Evolutionary conservation across 2,329 filamentous ascomycete species (phyloP), one percentile per base, ranked within the genome.

Genomic region (Teratosphaeria destructans): DNA sequence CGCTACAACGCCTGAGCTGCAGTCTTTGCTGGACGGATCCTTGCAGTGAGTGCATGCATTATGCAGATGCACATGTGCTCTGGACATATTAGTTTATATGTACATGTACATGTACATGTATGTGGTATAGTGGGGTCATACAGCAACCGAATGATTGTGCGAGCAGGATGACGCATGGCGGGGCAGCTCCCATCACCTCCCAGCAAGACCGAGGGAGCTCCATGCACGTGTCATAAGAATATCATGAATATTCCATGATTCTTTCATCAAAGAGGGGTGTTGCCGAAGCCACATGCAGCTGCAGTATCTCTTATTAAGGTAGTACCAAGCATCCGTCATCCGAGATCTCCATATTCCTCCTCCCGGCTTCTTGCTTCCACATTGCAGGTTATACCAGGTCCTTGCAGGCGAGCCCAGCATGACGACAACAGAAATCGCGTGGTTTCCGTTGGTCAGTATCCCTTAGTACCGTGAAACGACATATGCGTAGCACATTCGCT

Each of bases 341-440:
- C 7, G 29, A 32, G 37, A 39, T 39, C 19, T 11, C 19, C 43
- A n/a, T 23, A 10, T 49, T 19, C 43, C 23, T 49, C 11, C 19
- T 49, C 11, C 19, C 4, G 7, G 53, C 34, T 37, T 32, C 8
- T 26, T 14, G 27, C 27, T 19, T 23, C 23, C 23, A 23, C 23
- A 23, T 23, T 23, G 23, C 23, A 23, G 23, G 2, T 23, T 23
- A 23, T 23, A 2, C 23, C 23, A 23, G 23, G 23, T 23, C 23
- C 1, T 23, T 37, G 47, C 26, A 35, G 32, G 11, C 16, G 6
- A 34, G 19, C n/a, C 26, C 61, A 65, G 27, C 29, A 71, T 72
- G 69, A 66, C 68, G 39, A 71, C 68, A 27, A 76, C 74, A 3
- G 78, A 79, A 67, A 68, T 78, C 57, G 72, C 69, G 14, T 67